Evolutionary conservation across 768 basidiomycete species (phyloP).

Genomic region (Omphalotus guepiniiformis): DNA sequence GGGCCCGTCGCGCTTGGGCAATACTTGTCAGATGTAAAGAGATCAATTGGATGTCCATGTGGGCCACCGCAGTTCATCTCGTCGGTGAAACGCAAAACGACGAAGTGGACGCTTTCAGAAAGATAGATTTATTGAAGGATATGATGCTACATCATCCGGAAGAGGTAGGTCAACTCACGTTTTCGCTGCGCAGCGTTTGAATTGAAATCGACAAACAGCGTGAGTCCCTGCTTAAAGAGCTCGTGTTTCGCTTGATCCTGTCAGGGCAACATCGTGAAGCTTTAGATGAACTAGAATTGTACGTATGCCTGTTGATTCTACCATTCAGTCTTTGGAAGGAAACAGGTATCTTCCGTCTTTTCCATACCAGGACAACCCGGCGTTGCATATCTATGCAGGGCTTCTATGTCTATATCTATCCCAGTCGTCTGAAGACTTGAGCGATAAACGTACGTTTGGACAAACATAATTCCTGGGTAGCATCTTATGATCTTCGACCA

Average conservation of each 20-base stretch:
- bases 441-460: background rate
- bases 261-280: constrained; percentile 60
- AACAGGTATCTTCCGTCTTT: constrained; percentile 80
- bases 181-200: constrained; percentile 1
- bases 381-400: constrained; percentile 81
- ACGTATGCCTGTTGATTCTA: constrained; percentile 19
- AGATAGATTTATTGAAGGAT: constrained; percentile 56
- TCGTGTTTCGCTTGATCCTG: constrained; percentile 63
- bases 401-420: constrained; percentile 64
- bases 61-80: constrained; percentile 63
- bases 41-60: constrained; percentile 67
- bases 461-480: background rate
- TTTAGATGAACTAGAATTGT: constrained; percentile 85
- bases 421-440: constrained; percentile 26
- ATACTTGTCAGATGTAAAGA: constrained; percentile 77
- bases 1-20: constrained; percentile 69
- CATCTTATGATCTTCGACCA: background rate
- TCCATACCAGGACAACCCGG: constrained; percentile 79
- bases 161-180: constrained; percentile 41
- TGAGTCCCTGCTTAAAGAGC: constrained; percentile 70
- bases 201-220: constrained; percentile 40
- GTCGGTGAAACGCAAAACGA: constrained; percentile 33
- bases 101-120: constrained; percentile 26
- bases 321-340: constrained; percentile 7
- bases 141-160: constrained; percentile 70